These are phyloP conservation scores for Avicennia marina DNA, from an alignment of 257 asterid species.

Conservation along the genomic window DNA sequence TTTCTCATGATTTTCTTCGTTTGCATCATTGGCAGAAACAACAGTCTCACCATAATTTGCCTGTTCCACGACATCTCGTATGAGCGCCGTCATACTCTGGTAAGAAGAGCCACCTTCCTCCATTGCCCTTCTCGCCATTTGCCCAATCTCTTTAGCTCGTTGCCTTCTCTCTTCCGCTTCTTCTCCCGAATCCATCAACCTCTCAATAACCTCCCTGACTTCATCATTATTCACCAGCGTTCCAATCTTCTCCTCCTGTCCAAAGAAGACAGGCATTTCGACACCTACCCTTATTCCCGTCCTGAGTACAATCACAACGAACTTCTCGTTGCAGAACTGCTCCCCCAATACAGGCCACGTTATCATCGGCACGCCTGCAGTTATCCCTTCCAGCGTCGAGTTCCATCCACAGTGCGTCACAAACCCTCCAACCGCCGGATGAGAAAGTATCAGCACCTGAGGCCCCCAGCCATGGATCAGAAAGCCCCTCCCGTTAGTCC, in stretches of 20 bases:
- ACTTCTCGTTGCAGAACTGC: conserved; percentile 27
- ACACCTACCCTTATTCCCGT: conserved; percentile 31
- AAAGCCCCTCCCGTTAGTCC: conserved; percentile 18
- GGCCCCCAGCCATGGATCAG: conserved; percentile 34
- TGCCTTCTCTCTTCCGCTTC: conserved; percentile 19
- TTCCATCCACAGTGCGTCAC: conserved; percentile 39
- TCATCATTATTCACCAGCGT: conserved; percentile 21
- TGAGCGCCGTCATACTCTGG: background rate
- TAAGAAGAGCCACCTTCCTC: conserved; percentile 33
- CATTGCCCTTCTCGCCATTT: conserved; percentile 21
- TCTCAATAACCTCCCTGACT: conserved; percentile 15
- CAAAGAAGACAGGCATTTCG: conserved; percentile 4
- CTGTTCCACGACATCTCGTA: conserved; percentile 1
- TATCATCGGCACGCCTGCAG: conserved; percentile 28
- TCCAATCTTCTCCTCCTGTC: conserved; percentile 10
- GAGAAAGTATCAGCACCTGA: conserved; percentile 29
- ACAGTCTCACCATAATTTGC: too few relatives aligned
- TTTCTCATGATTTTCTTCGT: too few relatives aligned
- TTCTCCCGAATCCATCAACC: conserved; percentile 26
- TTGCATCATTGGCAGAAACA: too few relatives aligned
- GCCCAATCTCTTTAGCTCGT: conserved; percentile 23
- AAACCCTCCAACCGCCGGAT: conserved; percentile 28
- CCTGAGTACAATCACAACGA: conserved; percentile 18
- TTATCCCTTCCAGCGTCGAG: conserved; percentile 27
- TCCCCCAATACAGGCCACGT: conserved; percentile 33